Evolutionary conservation across 1,139 yeast species (phyloP), one percentile per base, ranked within the genome.

Genomic region (Lodderomyces elongisporus): DNA sequence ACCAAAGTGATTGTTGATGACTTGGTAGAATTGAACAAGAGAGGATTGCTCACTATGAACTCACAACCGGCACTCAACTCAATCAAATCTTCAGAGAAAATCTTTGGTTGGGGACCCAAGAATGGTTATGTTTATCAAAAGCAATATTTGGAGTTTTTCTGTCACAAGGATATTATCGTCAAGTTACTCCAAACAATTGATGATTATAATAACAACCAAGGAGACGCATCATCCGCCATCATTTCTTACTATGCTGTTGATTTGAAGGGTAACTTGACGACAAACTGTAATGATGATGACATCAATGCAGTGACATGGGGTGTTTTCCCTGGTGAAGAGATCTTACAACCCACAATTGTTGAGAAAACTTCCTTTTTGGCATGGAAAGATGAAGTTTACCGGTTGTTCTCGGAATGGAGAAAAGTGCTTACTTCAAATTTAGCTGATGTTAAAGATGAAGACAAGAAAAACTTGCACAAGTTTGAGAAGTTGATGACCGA

Each of bases 261-360:
- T 54, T 64, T 67, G 36, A 49, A 58, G 3, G 89, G 88, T 17
- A 65, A 74, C 27, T 65, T 85, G 41, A 49, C 58, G 26, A 69
- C 77, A 26, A 89, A 89, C 56, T 78, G 91, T 32, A 74, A 72
- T 27, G 82, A 76, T 32, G 84, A 79, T 40, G 84, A 81, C 43
- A 88, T 94, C 45, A 88, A 87, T 52, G 96, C 97, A 6, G 96
- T 88, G 34, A 91, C 98, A 10, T 91, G 98, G 98, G 97, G 96
- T 43, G 85, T 85, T 27, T 87, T 85, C 72, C 95, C 95, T 14
- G 94, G 94, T 30, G 84, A 83, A 54, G 95, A 87, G 60, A 84
- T 87, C 34, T 70, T 85, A 46, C 95, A 87, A 58, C 95, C 96
- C 35, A 87, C 96, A 1, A 85, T 87, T 52, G 95, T 87, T n/a